Evolutionary conservation across 371 early-diverging fungal genomes (phyloP), one percentile per base, ranked within the genome.

Genomic region (Blakeslea trispora): DNA sequence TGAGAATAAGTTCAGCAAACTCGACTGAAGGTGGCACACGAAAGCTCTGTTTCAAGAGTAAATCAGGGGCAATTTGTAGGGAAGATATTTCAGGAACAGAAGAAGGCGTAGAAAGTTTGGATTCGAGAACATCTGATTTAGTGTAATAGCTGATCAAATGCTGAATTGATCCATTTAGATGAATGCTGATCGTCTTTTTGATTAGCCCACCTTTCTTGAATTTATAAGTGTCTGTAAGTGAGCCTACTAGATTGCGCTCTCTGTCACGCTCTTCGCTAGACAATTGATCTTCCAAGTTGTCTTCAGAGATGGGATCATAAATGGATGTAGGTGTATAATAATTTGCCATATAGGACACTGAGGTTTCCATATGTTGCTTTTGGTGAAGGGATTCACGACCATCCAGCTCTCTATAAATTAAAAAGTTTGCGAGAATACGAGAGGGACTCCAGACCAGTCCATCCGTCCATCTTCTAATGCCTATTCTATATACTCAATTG

Each of bases 391-490:
- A 62, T 60, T 51, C 58, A 4, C 83, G 79, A 31, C 80, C 79
- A 63, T 87, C 89, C 3, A 88, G 62, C 59, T 91, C 90, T 43
- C 88, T 87, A 65, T 91, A 91, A 46, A 89, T 82, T 41, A 91
- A 63, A 60, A 91, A 91, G 68, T 87, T 86, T 35, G 91, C 91
- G 24, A 86, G 78, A 2, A 90, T 87, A 24, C 94, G 84, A 28
- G 90, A 90, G 7, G 93, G 91, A 19, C 90, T 88, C 94, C 93
- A 92, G 18, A 84, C 81, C 21, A 84, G 76, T 14, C 93, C 92
- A 68, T 93, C 94, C 1, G 94, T 94, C 94, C 94, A 94, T 39
- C 94, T 75, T 55, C 89, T 89, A 66, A 94, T 74, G 11, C 93
- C 90, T 91, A 28, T 5, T n/a, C n/a, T n/a, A n/a, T n/a, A n/a